Evolutionary conservation across 129 eudicot genomes (phyloP).

Genomic region (Escallonia herrerae): DNA sequence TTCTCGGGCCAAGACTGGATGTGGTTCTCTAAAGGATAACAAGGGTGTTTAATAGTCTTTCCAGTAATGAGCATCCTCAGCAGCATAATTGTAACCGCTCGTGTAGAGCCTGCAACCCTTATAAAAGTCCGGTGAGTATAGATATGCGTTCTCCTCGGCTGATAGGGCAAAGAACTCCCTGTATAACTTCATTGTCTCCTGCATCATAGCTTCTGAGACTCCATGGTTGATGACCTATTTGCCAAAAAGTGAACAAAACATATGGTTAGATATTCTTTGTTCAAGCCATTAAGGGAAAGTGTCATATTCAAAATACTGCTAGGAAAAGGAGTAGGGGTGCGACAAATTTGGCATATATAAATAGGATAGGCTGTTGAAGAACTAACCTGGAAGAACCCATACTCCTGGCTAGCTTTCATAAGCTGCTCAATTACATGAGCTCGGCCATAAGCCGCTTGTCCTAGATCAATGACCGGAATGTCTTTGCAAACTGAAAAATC

Average conservation of each 20-base stretch:
- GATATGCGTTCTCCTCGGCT: constrained; percentile 1
- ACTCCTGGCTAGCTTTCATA: constrained; percentile 35
- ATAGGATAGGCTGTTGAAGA: not conserved
- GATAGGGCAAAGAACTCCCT: constrained; percentile 12
- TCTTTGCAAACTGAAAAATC: constrained; percentile 27
- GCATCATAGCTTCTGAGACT: constrained; percentile 6
- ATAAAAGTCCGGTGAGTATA: constrained; percentile 5
- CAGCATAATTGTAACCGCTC: constrained; percentile 4
- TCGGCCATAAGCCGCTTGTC: constrained; percentile 9
- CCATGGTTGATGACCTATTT: constrained; percentile 23
- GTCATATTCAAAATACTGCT: not conserved
- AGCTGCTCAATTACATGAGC: constrained; percentile 22
- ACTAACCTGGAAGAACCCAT: constrained; percentile 50
- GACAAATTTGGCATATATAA: not conserved
- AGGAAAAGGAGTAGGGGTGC: not conserved
- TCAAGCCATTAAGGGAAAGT: not conserved
- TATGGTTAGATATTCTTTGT: not conserved
- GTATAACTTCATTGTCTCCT: constrained; percentile 1
- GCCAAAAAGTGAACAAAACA: too few relatives aligned
- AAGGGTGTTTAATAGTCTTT: constrained; percentile 36
- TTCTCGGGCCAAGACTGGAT: constrained; percentile 32
- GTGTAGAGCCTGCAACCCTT: constrained; percentile 12
- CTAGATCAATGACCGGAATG: constrained; percentile 38
- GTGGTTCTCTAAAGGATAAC: constrained; percentile 30
- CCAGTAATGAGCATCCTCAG: constrained; percentile 33